Base-by-base conservation (phyloP, 768 basidiomycete genomes). In the Roridomyces roridus region DNA sequence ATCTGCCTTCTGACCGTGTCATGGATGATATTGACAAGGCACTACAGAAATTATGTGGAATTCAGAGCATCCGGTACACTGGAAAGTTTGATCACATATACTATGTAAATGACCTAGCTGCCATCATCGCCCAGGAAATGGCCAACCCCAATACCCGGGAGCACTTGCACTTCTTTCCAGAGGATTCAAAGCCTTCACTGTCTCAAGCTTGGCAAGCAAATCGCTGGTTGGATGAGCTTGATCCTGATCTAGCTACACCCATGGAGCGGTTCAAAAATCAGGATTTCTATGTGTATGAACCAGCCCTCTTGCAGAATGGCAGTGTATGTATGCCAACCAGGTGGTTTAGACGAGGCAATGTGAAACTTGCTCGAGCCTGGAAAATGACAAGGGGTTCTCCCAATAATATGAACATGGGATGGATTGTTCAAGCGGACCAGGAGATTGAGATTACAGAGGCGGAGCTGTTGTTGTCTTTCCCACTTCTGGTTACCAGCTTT, bases 51-150 rank as follows among this genome's bases (percentile, higher is more conserved):
- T 18, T 63, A 20, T 66, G 63, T 28, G 65, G 67, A 0, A 53
- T 67, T n/a, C 31, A 49, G 21, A 58, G 58, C 28, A 58, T 68
- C 15, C 51, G 52, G 20, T 68, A 65, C 48, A 21, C 45, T 4
- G 67, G 67, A 8, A 60, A 62, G 14, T 46, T 67, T n/a, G 64
- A 58, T 3, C 57, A 67, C 34, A 35, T 31, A n/a, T 68, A 62
- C 31, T 67, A 65, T 51, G 60, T 60, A 4, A 68, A 68, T 47
- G 51, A 51, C 10, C 17, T 68, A 12, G 39, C 62, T 21, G 47
- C 51, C 7, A 59, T 68, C n/a, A 64, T 67, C 17, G 40, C 49
- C 17, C 35, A 68, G 67, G 67, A 68, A 62, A 65, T 67, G 64
- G 55, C 64, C 1, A 68, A 68, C 39, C 67, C 67, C 4, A 35